Base-by-base conservation (phyloP, 345 rosid genomes). In the Salix suchowensis region DNA sequence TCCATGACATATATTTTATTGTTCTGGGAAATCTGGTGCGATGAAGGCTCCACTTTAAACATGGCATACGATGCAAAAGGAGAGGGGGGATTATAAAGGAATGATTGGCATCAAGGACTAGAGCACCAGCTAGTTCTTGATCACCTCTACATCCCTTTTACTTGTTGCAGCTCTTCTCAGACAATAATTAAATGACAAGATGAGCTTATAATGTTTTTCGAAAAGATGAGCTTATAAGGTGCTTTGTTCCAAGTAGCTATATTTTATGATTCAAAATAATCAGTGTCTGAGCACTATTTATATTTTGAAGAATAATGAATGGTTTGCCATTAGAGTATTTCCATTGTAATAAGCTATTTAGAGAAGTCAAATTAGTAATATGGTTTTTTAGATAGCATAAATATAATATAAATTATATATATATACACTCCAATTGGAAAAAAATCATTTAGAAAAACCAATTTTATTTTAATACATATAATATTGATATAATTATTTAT, bases 61-160 rank as follows among this genome's bases (percentile, higher is more conserved):
- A 81, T 58, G 65, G 74, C 46, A 67, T 73, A 52, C 69, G 79
- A 75, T 75, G 73, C 72, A 16, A 24, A 34, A 19, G 13, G 28
- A 39, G 36, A 66, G 73, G 21, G 14, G 37, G 66, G 68, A 78
- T 74, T 8, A 78, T 82, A 65, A 12, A 66, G 79, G 67, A 82
- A 82, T 82, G 79, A 78, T 82, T 78, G 68, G 76, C 28, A 70
- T 70, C 71, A 58, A 74, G 69, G 65, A 67, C 14, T 18, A 32
- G 16, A 26, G 82, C 70, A 74, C 75, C 50, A 34, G 24, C 62
- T 1, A 8, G 23, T 52, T 65, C 74, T 65, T 40, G 2, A 23
- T 28, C 42, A 52, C 70, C 50, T 40, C 40, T 16, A 9, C 42
- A 23, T 52, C 58, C 48, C 4, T 9, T 65, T 54, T 26, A 16